Base-by-base conservation (phyloP, 148 eudicot species). In the Vaccinium myrtillus region DNA sequence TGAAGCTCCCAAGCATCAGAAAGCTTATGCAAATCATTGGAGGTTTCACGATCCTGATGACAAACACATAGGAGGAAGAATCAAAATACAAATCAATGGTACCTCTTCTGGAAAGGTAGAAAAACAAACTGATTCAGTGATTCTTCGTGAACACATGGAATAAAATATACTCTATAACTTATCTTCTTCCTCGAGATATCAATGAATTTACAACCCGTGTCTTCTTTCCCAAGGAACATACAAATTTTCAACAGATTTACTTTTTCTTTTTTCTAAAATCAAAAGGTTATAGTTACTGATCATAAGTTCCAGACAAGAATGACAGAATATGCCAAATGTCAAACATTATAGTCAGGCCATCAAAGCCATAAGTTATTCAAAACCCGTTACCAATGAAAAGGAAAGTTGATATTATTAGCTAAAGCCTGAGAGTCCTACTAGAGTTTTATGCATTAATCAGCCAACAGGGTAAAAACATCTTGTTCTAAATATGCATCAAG, bases 1-100 rank as follows among this genome's bases (percentile, higher is more conserved):
- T 93, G 95, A 86, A 95, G 95, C 87, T 97, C 98, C 87, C 89
- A 91, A 83, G 92, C 90, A 88, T 95, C 99, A 67, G 94, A 97
- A 87, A 96, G 89, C 78, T 87, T 75, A 76, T 86, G 85, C 84
- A 91, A 82, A 14, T 95, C 94, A 80, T 83, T 81, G 11, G 88
- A 83, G 36, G 85, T 87, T 84, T 81, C 92, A 83, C 39, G 71
- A 67, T 70, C 94, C 99, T 96, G 91, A 49, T 6, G 27, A 84
- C 50, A 74, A 74, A 76, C 59, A 70, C 36, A 78, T 75, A 25
- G n/a, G 63, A 81, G 51, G 36, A 83, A 3, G n/a, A 48, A 43
- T 8, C 15, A 30, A 5, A 27, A 69, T 8, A 69, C 16, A n/a
- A 25, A 51, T 15, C 48, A 48, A 48, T 25, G 16, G 15, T 10